Evolutionary conservation across 306 rosid species (phyloP).

Genomic region (Begonia fuchsioides): DNA sequence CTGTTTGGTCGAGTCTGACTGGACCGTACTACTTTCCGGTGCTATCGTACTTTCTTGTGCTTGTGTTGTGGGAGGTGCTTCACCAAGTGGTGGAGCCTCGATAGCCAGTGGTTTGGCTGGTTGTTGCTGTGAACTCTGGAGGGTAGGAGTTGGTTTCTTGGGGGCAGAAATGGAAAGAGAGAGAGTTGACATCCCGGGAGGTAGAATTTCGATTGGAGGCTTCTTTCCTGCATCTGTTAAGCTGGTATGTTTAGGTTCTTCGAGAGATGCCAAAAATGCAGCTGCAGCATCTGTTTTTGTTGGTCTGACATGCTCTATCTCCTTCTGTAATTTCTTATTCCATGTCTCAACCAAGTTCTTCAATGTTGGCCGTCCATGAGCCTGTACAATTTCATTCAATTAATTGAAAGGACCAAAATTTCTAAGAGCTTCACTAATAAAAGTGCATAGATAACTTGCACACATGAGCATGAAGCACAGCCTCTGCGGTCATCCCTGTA

Average conservation of each 20-base stretch:
- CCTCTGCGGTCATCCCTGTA: conserved; percentile 97
- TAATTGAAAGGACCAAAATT: conserved; percentile 6
- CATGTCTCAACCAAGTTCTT: conserved; percentile 81
- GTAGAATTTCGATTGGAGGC: conserved; percentile 84
- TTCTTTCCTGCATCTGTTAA: conserved; percentile 91
- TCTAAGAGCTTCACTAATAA: conserved; percentile 3
- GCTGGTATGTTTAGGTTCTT: conserved; percentile 90
- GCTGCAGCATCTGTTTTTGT: conserved; percentile 75
- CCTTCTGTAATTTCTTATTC: conserved; percentile 90
- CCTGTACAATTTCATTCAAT: conserved; percentile 31
- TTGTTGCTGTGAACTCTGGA: conserved; percentile 41
- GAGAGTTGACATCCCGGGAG: conserved; percentile 83
- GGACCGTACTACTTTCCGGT: conserved; percentile 24
- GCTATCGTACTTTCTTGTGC: conserved; percentile 27
- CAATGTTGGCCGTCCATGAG: conserved; percentile 94
- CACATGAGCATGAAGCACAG: conserved; percentile 98
- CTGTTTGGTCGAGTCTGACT: conserved; percentile 21
- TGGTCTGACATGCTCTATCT: conserved; percentile 59
- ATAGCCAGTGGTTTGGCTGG: conserved; percentile 60
- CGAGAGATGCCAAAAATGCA: conserved; percentile 83
- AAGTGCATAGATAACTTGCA: conserved; percentile 8
- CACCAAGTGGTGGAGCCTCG: conserved; percentile 49
- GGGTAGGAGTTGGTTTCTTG: conserved; percentile 53
- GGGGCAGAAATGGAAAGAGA: conserved; percentile 49
- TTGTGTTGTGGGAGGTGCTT: conserved; percentile 30